A percentile compares a stretch with the other conserved stretches of the same genome.
Evolutionary conservation across 768 basidiomycete species (phyloP).

Genomic region (Gymnopilus junonius): DNA sequence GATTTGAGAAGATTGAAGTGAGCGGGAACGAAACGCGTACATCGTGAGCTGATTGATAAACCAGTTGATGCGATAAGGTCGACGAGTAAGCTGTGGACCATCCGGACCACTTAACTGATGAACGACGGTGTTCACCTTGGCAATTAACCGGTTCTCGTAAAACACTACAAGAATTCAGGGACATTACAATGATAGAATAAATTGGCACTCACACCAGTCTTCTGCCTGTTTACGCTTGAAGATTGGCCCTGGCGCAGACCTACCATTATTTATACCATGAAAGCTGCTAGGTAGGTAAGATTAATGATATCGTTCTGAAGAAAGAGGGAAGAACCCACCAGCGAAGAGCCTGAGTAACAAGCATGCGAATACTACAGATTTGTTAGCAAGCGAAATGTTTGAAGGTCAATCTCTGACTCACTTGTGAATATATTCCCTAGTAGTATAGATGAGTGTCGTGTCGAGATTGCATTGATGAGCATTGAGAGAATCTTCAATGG

Average conservation of each 20-base stretch:
- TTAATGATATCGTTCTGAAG: background rate
- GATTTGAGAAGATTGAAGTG: background rate
- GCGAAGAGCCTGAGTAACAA: constrained; percentile 64
- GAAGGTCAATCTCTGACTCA: constrained; percentile 38
- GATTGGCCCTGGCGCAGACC: constrained; percentile 44
- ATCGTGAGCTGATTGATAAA: constrained; percentile 68
- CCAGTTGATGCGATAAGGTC: constrained; percentile 76
- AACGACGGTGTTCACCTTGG: constrained; percentile 59
- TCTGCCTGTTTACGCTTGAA: constrained; percentile 75
- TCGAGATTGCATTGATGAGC: constrained; percentile 75
- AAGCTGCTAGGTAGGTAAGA: constrained; percentile 32
- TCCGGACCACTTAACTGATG: constrained; percentile 53
- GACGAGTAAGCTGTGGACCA: constrained; percentile 61
- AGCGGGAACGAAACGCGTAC: constrained; percentile 38
- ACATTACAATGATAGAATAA: background rate
- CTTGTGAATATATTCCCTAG: constrained; percentile 77
- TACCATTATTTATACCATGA: constrained; percentile 52
- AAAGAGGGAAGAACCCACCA: constrained; percentile 48
- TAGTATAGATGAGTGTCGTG: constrained; percentile 65
- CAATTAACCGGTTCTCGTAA: constrained; percentile 71
- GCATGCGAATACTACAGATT: constrained; percentile 59
- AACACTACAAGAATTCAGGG: constrained; percentile 47
- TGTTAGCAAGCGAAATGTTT: constrained; percentile 13
- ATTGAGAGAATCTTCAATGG: constrained; percentile 69
- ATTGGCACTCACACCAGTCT: constrained; percentile 71